Conservation (phyloP, 768 basidiomycete species). For the Boletus sensibilis region DNA sequence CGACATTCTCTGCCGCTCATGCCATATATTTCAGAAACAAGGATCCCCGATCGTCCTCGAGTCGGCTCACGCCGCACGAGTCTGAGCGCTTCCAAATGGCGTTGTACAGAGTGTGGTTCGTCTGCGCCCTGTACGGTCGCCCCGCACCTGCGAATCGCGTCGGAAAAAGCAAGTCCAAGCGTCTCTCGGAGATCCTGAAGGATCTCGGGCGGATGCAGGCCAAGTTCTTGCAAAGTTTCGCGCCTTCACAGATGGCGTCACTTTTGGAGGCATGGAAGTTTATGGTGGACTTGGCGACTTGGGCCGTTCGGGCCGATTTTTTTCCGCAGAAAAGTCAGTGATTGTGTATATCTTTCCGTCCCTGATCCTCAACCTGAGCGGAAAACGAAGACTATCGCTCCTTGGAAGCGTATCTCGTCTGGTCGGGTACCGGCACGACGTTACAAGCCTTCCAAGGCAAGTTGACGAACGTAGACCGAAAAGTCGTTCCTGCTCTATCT, state of each 20-base stretch:
- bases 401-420: constrained; percentile 11
- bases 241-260: not conserved
- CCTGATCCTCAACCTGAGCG: not conserved
- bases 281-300: constrained; percentile 8
- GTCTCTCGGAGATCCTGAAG: not conserved
- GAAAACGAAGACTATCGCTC: not conserved
- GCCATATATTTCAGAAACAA: constrained; percentile 32
- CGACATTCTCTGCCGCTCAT: not conserved
- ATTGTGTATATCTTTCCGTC: not conserved
- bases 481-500: constrained; percentile 3
- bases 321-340: constrained; percentile 9
- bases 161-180: constrained; percentile 11
- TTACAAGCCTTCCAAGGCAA: constrained; percentile 14
- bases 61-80: constrained; percentile 32
- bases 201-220: constrained; percentile 1
- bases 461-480: constrained; percentile 5
- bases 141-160: constrained; percentile 9
- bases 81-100: constrained; percentile 32
- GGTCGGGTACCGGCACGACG: constrained; percentile 11
- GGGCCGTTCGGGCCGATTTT: constrained; percentile 9
- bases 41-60: constrained; percentile 33
- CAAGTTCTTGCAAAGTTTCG: constrained; percentile 10
- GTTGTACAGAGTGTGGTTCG: constrained; percentile 30
- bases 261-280: constrained; percentile 12
- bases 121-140: constrained; percentile 15